Conservation (phyloP, 2,329 filamentous ascomycete species). For the Diaporthe sp. region DNA sequence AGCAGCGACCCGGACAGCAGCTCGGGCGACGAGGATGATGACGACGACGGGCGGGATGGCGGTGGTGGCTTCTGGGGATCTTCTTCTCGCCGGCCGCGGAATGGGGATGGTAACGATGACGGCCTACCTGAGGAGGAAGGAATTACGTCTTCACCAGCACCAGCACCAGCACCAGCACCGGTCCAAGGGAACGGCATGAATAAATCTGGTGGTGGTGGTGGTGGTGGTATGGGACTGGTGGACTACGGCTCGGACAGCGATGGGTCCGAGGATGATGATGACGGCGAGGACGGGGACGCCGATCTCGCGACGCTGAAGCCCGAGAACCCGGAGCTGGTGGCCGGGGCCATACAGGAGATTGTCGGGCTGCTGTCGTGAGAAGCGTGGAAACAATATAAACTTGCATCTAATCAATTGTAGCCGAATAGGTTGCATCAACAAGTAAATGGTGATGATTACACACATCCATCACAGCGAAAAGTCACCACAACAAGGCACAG, state of each 20-base stretch:
- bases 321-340: conserved; percentile 36
- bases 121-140: background rate
- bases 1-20: conserved; percentile 33
- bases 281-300: too few species aligned
- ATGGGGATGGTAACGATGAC: background rate
- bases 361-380: conserved; percentile 31
- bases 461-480: background rate
- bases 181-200: background rate
- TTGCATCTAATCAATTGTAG: background rate
- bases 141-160: background rate
- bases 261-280: conserved; percentile 29
- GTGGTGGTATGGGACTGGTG: conserved; percentile 14
- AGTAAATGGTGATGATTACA: background rate
- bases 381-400: background rate
- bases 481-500: background rate
- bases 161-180: background rate
- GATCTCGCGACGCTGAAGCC: conserved; percentile 26
- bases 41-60: background rate
- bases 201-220: background rate
- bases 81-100: background rate
- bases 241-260: conserved; percentile 33
- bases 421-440: too few species aligned
- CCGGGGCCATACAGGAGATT: conserved; percentile 33
- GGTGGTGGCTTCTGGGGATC: background rate
- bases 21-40: conserved; percentile 29